These are phyloP conservation scores for Pelargonium australe DNA, from an alignment of 441 rosid species.

Conservation along the genomic window DNA sequence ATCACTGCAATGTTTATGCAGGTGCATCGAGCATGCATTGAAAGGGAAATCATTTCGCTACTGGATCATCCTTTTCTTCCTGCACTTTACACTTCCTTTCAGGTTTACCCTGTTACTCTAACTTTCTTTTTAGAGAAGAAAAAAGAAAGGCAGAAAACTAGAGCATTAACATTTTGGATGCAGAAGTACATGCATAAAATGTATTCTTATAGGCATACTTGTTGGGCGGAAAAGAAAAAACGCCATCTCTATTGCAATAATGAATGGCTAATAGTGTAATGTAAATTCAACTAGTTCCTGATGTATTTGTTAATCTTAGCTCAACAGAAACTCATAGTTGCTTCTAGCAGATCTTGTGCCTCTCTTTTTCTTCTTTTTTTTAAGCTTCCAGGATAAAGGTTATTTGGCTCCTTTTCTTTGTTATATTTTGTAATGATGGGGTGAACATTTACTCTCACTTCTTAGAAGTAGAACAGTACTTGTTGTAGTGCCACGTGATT, in stretches of 20 bases:
- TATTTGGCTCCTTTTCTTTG: background rate
- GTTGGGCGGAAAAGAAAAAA: background rate
- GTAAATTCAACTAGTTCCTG: no score
- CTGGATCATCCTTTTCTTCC: slow-evolving; percentile 98
- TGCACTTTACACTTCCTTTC: slow-evolving; percentile 76
- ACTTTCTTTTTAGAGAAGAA: background rate
- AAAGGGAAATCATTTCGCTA: slow-evolving; percentile 78
- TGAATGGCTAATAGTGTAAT: background rate
- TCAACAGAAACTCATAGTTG: no score
- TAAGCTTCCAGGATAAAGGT: background rate
- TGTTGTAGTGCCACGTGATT: background rate
- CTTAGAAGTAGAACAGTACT: background rate
- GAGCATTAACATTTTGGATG: background rate
- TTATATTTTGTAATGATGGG: no score
- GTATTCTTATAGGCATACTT: background rate
- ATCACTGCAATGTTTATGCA: slow-evolving; percentile 22
- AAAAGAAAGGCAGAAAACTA: background rate
- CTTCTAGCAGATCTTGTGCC: no score
- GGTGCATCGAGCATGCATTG: slow-evolving; percentile 90
- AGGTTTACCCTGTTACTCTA: slow-evolving; percentile 37
- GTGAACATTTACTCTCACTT: background rate
- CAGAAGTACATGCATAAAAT: background rate
- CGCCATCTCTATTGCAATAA: background rate
- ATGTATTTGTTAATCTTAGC: no score
- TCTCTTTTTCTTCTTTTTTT: no score